phyloP scores from a whole-genome alignment of 345 rosid species.

The Excoecaria cochinchinensis region DNA sequence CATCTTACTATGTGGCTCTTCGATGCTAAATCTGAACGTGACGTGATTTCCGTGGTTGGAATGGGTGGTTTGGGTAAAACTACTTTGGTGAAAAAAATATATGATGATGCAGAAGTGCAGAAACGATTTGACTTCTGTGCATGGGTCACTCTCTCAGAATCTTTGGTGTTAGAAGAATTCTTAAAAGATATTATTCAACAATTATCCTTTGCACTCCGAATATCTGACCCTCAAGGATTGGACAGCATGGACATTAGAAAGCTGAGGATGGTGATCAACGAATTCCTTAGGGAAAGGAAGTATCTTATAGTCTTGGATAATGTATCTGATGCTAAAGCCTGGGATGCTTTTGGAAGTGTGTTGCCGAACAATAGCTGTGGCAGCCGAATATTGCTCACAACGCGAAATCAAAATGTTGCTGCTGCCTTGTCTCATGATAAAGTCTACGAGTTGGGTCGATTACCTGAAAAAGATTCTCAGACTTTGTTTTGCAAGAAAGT shows the following conservation, averaged over 20 bases:
- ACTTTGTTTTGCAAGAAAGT: conserved; percentile 10
- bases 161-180: background rate
- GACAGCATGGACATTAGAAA: conserved; percentile 1
- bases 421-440: background rate
- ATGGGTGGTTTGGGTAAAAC: conserved; percentile 26
- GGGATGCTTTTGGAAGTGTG: background rate
- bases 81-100: conserved; percentile 18
- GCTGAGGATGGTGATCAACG: background rate
- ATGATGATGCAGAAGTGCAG: conserved; percentile 12
- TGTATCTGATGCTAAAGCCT: background rate
- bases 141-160: conserved; percentile 17
- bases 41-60: conserved; percentile 18
- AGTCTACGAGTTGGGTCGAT: background rate
- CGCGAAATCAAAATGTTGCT: conserved; percentile 7
- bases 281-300: background rate
- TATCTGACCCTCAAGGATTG: conserved; percentile 4
- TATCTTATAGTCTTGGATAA: conserved; percentile 10
- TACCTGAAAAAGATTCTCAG: conserved; percentile 2
- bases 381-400: conserved; percentile 10
- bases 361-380: conserved; percentile 4
- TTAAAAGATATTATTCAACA: conserved; percentile 3
- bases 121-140: conserved; percentile 4
- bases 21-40: conserved; percentile 6
- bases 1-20: conserved; percentile 19
- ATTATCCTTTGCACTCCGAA: background rate